These are phyloP conservation scores for Metschnikowia arizonensis DNA, from an alignment of 805 yeast species.

Conservation along the genomic window DNA sequence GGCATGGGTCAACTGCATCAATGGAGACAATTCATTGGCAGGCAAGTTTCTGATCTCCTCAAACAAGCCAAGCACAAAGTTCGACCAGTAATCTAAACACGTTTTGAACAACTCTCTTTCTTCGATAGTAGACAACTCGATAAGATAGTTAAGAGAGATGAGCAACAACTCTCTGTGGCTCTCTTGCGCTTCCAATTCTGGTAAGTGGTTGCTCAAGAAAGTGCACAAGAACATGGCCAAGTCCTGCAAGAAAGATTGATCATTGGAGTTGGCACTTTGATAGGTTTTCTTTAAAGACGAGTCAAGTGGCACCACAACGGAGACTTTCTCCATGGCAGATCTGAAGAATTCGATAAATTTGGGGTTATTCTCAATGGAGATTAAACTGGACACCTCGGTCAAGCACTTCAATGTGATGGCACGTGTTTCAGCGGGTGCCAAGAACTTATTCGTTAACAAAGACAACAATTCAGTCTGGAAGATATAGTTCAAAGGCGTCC, in stretches of 20 bases:
- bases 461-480: conserved; percentile 82
- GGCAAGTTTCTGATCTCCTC: conserved; percentile 84
- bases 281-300: conserved; percentile 70
- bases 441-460: conserved; percentile 68
- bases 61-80: conserved; percentile 75
- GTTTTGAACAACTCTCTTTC: conserved; percentile 96
- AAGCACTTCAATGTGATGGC: conserved; percentile 84
- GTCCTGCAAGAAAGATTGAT: conserved; percentile 93
- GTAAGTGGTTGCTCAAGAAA: conserved; percentile 70
- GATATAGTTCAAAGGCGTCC: conserved; percentile 90
- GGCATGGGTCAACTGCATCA: conserved; percentile 60
- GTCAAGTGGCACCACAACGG: conserved; percentile 56
- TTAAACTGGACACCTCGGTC: conserved; percentile 80
- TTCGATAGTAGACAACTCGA: conserved; percentile 82
- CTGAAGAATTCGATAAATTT: conserved; percentile 69
- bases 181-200: conserved; percentile 53
- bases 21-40: conserved; percentile 63
- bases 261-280: conserved; percentile 68
- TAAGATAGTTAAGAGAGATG: conserved; percentile 73
- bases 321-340: conserved; percentile 66
- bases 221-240: conserved; percentile 90
- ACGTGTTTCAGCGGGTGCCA: conserved; percentile 75
- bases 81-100: conserved; percentile 91
- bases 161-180: conserved; percentile 55
- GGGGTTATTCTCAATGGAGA: conserved; percentile 47